Evolutionary conservation across 257 asterid genomes (phyloP), one percentile per base, ranked within the genome.

Genomic region (Ajuga chamaepitys): DNA sequence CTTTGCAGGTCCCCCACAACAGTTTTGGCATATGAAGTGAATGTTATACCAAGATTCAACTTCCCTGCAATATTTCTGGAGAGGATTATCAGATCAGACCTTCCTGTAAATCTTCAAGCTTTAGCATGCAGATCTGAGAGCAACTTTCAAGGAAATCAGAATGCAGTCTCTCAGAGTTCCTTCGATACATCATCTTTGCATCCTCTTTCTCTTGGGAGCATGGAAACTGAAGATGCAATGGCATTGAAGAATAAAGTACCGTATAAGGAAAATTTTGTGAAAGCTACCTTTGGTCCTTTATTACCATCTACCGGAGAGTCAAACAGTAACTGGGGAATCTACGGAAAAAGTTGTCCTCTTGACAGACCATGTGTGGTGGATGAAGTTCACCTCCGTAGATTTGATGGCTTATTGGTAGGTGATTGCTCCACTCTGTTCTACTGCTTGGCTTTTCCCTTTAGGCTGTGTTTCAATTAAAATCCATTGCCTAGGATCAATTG

Each of bases 321-420:
- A 24, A 87, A 64, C 68, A 68, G 77, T 65, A 84, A 65, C 58
- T 92, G 96, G 97, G 97, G 99, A 77, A 73, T 89, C 50, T 82
- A 78, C 45, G 97, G 96, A 68, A 87, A 86, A 70, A 55, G 87
- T 35, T 89, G 97, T 83, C 83, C 79, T 21, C 79, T 82, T 37
- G 86, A 89, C 70, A 76, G 76, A 70, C 94, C 99, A 13, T 83
- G 99, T 65, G 45, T 79, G 70, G 99, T 93, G 61, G 99, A 93
- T 40, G 99, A 93, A 74, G 96, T 93, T 75, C 99, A 93, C 75
- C 93, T 93, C 57, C 96, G 99, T 32, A 83, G 97, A 84, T 89
- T 84, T 63, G 99, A 93, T 76, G 99, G 95, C 74, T 82, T 89
- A 80, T 73, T 93, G 97, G 98, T 92, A 85, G 75, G 26, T 62